Conservation (phyloP, 768 basidiomycete genomes). For the Auriscalpium microsporum region DNA sequence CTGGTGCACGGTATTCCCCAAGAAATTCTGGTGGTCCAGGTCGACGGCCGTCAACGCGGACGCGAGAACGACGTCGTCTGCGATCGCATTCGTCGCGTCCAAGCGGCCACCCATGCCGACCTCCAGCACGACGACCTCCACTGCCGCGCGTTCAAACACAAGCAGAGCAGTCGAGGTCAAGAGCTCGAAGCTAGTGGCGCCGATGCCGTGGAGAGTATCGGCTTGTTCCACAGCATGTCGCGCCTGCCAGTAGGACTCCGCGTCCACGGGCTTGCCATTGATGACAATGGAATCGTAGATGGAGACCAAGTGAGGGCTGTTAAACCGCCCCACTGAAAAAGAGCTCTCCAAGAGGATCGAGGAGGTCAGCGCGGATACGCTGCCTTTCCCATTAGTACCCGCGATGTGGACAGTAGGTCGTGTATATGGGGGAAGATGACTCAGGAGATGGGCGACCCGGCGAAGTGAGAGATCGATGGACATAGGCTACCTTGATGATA, state of each 20-base stretch:
- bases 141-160: slow-evolving; percentile 57
- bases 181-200: slow-evolving; percentile 73
- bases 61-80: slow-evolving; percentile 56
- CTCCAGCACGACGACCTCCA: slow-evolving; percentile 84
- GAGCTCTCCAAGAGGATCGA: slow-evolving; percentile 59
- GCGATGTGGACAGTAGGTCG: slow-evolving; percentile 86
- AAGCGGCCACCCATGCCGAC: slow-evolving; percentile 90
- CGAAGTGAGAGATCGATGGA: slow-evolving; percentile 57
- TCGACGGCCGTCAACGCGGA: slow-evolving; percentile 85
- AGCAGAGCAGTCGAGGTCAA: slow-evolving; percentile 74
- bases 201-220: slow-evolving; percentile 34
- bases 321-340: slow-evolving; percentile 73
- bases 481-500: background rate
- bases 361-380: slow-evolving; percentile 74
- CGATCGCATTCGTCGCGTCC: slow-evolving; percentile 90
- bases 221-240: slow-evolving; percentile 40
- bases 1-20: slow-evolving; percentile 64
- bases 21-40: slow-evolving; percentile 86
- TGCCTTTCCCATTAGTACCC: slow-evolving; percentile 97
- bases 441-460: slow-evolving; percentile 45
- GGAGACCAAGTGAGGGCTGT: slow-evolving; percentile 83
- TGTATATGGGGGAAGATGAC: slow-evolving; percentile 49
- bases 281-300: slow-evolving; percentile 72
- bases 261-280: slow-evolving; percentile 44
- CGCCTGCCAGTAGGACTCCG: slow-evolving; percentile 37